These are phyloP conservation scores for Tritrichomonas foetus DNA, from an alignment of 208 protist species.

Conservation along the genomic window DNA sequence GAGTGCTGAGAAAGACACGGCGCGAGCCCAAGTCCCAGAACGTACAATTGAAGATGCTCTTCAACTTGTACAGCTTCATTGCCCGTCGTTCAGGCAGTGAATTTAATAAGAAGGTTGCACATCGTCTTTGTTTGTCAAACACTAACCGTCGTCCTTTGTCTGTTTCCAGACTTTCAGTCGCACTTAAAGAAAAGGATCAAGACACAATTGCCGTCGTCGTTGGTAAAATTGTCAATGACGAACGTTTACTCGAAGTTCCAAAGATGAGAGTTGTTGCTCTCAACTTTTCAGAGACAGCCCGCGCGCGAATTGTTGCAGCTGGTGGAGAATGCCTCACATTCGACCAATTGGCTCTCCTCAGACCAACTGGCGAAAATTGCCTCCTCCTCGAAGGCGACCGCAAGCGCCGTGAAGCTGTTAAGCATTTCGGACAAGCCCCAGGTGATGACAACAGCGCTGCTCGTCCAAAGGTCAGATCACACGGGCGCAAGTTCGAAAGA, in stretches of 20 bases:
- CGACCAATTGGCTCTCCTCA: constrained; percentile 92
- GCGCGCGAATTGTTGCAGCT: constrained; percentile 87
- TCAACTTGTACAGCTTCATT: constrained; percentile 98
- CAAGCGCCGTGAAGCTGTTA: constrained; percentile 83
- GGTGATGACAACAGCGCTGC: constrained; percentile 60
- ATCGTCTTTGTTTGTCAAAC: constrained; percentile 83
- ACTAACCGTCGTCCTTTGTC: constrained; percentile 90
- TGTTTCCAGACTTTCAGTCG: constrained; percentile 76
- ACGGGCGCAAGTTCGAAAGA: constrained; percentile 79
- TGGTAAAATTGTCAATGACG: neutral
- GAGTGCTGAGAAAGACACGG: neutral
- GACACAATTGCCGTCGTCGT: constrained; percentile 66
- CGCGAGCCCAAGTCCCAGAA: constrained; percentile 63
- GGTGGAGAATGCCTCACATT: constrained; percentile 98
- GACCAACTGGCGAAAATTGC: constrained; percentile 90
- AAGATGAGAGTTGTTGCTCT: constrained; percentile 91
- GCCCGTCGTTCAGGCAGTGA: constrained; percentile 87
- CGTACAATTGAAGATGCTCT: constrained; percentile 91
- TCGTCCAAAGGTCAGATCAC: constrained; percentile 71
- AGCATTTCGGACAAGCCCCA: constrained; percentile 91
- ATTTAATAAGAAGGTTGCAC: constrained; percentile 96
- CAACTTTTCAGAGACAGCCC: constrained; percentile 91
- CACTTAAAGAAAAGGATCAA: constrained; percentile 77
- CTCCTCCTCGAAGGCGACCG: constrained; percentile 90
- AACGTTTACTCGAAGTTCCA: constrained; percentile 70